Conservation (phyloP, 1,284 basidiomycete species). For the Rugosomyces carneus region DNA sequence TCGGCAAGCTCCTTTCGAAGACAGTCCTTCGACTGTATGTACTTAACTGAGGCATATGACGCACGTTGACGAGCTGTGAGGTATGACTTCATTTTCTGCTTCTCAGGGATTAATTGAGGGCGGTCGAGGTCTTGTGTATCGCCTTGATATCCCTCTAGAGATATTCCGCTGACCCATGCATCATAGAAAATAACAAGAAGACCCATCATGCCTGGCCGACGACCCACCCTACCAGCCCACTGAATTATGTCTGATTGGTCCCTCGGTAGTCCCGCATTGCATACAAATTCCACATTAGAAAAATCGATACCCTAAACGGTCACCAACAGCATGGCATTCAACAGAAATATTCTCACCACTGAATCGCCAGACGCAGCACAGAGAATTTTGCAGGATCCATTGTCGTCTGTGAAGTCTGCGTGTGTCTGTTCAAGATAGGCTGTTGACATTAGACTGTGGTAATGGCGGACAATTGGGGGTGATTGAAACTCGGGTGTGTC, state of each 20-base stretch:
- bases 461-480: slow-evolving; percentile 20
- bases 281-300: slow-evolving; percentile 18
- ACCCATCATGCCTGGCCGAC: slow-evolving; percentile 2
- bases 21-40: slow-evolving; percentile 9
- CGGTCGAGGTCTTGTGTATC: slow-evolving; percentile 16
- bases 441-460: slow-evolving; percentile 24
- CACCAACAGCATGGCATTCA: not conserved
- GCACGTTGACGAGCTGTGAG: slow-evolving; percentile 3
- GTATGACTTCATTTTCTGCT: slow-evolving; percentile 8
- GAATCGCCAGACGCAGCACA: slow-evolving; percentile 11
- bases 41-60: slow-evolving; percentile 7
- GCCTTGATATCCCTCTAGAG: slow-evolving; percentile 8
- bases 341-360: slow-evolving; percentile 8
- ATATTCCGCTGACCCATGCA: slow-evolving; percentile 15
- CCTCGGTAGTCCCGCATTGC: slow-evolving; percentile 13
- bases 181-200: slow-evolving; percentile 21
- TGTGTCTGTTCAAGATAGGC: not conserved
- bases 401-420: not conserved
- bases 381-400: slow-evolving; percentile 8
- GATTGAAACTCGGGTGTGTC: slow-evolving; percentile 7
- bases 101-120: slow-evolving; percentile 9
- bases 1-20: not conserved
- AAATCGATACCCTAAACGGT: slow-evolving; percentile 19
- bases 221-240: slow-evolving; percentile 12
- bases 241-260: slow-evolving; percentile 15